Evolutionary conservation across 352 stramenopile species (phyloP), one percentile per base, ranked within the genome.

Genomic region (Elongisporangium undulatum): DNA sequence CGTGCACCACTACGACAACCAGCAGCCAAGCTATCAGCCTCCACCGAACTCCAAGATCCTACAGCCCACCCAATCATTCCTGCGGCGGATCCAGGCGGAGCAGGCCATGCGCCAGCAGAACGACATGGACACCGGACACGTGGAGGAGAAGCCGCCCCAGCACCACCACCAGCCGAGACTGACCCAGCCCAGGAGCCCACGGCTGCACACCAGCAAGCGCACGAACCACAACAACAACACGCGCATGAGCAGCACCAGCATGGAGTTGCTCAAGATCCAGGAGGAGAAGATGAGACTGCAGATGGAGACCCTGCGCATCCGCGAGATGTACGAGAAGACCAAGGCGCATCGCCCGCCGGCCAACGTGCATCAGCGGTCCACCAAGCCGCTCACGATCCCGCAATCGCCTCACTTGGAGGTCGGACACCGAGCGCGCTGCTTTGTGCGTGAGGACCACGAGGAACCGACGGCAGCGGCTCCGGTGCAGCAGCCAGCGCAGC

Each of bases 311-410:
- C 71, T 87, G 24, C 90, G 90, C 58, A 84, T 90, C 59, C 78
- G 84, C 51, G 82, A 93, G 55, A 90, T 89, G 53, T 79, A 93
- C 53, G 84, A 88, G 56, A 80, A 82, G 24, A 84, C 75, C 17
- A 88, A 87, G 56, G 64, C 81, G 49, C 81, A 93, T 58, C 74
- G 79, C 24, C 69, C 81, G 21, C 75, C 81, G 3, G 66, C 64
- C 2, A 90, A 90, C 55, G 80, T 93, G 8, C 80, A 89, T 53
- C 79, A 90, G 67, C 75, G 84, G 22, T 90, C 81, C 10, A 91
- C 76, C 3, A 91, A 91, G 64, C 81, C 90, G 64, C 79, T 93
- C 24, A 93, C 84, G 51, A 79, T 93, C 20, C 84, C 84, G 10
- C 68, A 88, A 56, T 89, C 84, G 13, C 84, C 84, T 22, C 75